Evolutionary conservation across 1,284 basidiomycete species (phyloP).

Genomic region (Papiliotrema terrestris): DNA sequence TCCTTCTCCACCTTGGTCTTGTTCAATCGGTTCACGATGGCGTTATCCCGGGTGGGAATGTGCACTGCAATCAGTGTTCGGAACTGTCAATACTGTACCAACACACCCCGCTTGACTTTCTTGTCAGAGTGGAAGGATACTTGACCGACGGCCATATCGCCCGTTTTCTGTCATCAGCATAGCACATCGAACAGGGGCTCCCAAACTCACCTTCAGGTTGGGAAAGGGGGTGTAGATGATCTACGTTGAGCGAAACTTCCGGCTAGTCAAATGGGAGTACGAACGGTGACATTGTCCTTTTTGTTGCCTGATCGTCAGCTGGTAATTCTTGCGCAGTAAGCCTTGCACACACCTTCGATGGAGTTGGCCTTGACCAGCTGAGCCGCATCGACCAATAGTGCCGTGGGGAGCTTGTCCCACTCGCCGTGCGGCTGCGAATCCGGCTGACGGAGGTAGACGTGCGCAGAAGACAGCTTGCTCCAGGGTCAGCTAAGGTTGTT

Average conservation of each 20-base stretch:
- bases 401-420: conserved; percentile 83
- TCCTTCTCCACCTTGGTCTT: conserved; percentile 83
- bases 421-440: conserved; percentile 58
- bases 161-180: conserved; percentile 69
- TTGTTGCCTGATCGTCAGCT: conserved; percentile 70
- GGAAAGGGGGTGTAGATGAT: conserved; percentile 90
- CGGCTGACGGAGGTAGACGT: conserved; percentile 87
- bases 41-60: conserved; percentile 75
- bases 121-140: conserved; percentile 93
- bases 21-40: conserved; percentile 87
- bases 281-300: conserved; percentile 76
- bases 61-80: conserved; percentile 56
- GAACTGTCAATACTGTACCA: not conserved
- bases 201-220: conserved; percentile 71
- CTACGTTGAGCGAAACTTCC: conserved; percentile 5
- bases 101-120: conserved; percentile 70
- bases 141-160: conserved; percentile 92
- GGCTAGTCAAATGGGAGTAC: not conserved
- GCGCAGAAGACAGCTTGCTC: conserved; percentile 88
- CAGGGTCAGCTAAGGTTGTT: conserved; percentile 42
- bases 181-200: not conserved
- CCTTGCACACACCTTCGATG: conserved; percentile 71
- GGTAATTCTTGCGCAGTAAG: not conserved
- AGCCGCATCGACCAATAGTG: conserved; percentile 77
- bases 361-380: conserved; percentile 97